Conservation (phyloP, 192 early-diverging fungal species). For the Backusella luteola region DNA sequence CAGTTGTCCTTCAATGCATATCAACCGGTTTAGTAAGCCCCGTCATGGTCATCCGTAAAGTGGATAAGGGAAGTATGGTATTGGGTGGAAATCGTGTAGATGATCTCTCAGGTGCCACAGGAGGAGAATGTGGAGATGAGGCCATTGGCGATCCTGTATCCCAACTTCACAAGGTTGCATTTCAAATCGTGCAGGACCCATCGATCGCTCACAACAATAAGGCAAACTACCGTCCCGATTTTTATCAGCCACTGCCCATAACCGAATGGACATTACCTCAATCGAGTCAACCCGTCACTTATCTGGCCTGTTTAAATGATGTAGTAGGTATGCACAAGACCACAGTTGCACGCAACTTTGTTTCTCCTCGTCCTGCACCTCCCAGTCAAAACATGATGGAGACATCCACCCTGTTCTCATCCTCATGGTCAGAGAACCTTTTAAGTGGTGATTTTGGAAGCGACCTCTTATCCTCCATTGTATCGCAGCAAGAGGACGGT, state of each 20-base stretch:
- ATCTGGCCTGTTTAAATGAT: slow-evolving; percentile 72
- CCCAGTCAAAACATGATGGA: neutral
- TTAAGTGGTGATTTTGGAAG: neutral
- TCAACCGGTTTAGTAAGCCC: slow-evolving; percentile 80
- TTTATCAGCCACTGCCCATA: neutral
- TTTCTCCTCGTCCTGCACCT: slow-evolving; percentile 6
- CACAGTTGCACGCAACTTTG: slow-evolving; percentile 47
- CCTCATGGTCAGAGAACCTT: neutral
- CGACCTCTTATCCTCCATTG: slow-evolving; percentile 10
- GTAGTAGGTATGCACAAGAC: slow-evolving; percentile 72
- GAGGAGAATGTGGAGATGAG: slow-evolving; percentile 48
- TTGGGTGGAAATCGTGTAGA: slow-evolving; percentile 58
- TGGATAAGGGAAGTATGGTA: slow-evolving; percentile 80
- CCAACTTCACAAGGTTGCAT: slow-evolving; percentile 88
- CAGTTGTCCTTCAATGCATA: slow-evolving; percentile 83
- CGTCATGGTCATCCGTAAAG: slow-evolving; percentile 79
- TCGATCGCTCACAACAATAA: slow-evolving; percentile 20
- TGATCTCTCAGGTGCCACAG: slow-evolving; percentile 14
- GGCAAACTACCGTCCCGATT: neutral
- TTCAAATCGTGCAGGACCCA: slow-evolving; percentile 67
- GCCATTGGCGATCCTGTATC: slow-evolving; percentile 82
- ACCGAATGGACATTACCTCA: slow-evolving; percentile 35
- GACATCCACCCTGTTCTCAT: neutral
- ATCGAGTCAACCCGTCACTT: slow-evolving; percentile 42
- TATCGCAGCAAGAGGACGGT: slow-evolving; percentile 12